Percentiles rank a stretch among this genome's conserved stretches.
These are phyloP conservation scores for Camillea tinctor DNA, from an alignment of 2,329 filamentous ascomycete species.

Conservation along the genomic window DNA sequence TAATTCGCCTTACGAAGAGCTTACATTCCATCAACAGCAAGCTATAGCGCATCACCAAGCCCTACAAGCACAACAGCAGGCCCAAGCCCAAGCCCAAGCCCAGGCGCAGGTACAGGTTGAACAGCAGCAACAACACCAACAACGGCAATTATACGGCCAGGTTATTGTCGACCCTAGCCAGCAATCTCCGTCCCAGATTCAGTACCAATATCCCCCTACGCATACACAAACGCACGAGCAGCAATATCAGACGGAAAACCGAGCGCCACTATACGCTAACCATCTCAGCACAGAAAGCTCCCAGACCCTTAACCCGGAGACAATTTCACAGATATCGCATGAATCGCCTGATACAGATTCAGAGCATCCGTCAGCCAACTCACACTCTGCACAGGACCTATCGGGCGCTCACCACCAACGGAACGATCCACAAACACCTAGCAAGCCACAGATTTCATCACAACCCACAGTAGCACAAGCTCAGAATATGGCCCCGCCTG, in stretches of 20 bases:
- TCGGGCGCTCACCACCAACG: conserved; percentile 38
- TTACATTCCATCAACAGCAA: conserved; percentile 41
- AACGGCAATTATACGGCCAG: conserved; percentile 39
- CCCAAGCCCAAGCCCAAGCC: conserved; percentile 21
- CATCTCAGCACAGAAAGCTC: conserved; percentile 32
- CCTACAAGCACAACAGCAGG: conserved; percentile 26
- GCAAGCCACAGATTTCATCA: conserved; percentile 21
- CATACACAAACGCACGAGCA: conserved; percentile 27
- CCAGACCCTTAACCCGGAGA: conserved; percentile 54
- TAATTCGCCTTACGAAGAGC: conserved; percentile 46
- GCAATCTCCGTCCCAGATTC: conserved; percentile 36
- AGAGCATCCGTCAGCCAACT: conserved; percentile 41
- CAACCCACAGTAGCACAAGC: conserved; percentile 29
- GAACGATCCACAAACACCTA: conserved; percentile 23
- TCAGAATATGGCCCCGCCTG: conserved; percentile 48
- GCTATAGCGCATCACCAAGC: conserved; percentile 29
- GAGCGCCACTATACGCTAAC: conserved; percentile 26
- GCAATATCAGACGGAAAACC: conserved; percentile 29
- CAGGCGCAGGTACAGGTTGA: conserved; percentile 30
- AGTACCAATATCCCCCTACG: conserved; percentile 35
- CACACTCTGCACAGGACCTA: conserved; percentile 45
- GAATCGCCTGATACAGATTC: conserved; percentile 56
- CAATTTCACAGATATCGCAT: conserved; percentile 61
- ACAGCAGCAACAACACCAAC: conserved; percentile 43
- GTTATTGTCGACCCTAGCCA: conserved; percentile 40